Percentiles rank a stretch among this genome's conserved stretches.
These are phyloP conservation scores for Inga oerstediana DNA, from an alignment of 306 rosid species.

Conservation along the genomic window DNA sequence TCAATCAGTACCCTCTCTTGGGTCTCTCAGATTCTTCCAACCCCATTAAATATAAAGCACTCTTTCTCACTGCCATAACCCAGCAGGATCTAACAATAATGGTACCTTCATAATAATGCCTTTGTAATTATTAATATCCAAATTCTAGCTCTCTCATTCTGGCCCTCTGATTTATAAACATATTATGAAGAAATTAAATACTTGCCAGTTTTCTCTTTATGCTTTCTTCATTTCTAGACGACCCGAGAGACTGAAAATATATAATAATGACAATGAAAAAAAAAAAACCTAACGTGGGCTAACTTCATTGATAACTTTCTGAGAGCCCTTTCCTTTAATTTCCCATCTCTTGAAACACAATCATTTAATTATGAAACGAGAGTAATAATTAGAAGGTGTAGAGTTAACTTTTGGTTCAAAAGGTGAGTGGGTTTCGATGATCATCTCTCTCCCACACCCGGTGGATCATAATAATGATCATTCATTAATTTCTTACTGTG, in stretches of 20 bases:
- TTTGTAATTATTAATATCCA: not conserved
- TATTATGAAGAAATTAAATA: too few species aligned
- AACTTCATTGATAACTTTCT: not conserved
- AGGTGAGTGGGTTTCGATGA: slow-evolving; percentile 30
- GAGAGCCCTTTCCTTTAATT: not conserved
- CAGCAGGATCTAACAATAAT: slow-evolving; percentile 39
- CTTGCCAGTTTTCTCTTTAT: not conserved
- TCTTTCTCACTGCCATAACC: slow-evolving; percentile 28
- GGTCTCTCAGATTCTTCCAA: slow-evolving; percentile 49
- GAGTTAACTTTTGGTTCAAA: not conserved
- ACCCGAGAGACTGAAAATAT: not conserved
- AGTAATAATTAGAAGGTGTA: not conserved
- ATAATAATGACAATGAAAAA: not conserved
- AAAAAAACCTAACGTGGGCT: not conserved
- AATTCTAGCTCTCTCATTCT: not conserved
- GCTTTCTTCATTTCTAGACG: not conserved
- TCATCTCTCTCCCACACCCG: not conserved
- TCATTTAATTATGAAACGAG: not conserved
- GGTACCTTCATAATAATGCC: slow-evolving; percentile 26
- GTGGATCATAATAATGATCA: not conserved
- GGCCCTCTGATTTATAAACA: not conserved
- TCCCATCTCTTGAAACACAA: not conserved
- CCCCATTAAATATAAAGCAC: slow-evolving; percentile 32
- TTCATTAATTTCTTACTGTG: not conserved
- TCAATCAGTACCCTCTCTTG: slow-evolving; percentile 50